Evolutionary conservation across 768 basidiomycete species (phyloP).

Genomic region (Suillus americanus): DNA sequence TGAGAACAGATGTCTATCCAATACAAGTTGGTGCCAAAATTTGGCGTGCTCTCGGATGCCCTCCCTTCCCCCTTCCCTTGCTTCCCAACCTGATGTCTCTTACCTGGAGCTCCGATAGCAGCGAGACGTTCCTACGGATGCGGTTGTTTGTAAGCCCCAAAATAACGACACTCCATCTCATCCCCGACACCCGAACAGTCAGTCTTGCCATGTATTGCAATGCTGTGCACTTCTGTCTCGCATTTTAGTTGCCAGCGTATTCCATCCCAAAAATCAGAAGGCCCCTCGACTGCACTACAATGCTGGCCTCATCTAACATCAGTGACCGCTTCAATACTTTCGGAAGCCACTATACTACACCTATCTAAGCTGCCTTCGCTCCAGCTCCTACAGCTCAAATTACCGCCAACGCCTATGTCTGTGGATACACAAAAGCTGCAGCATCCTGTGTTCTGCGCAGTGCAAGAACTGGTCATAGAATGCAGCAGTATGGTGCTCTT

Average conservation of each 20-base stretch:
- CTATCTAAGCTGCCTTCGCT: not conserved
- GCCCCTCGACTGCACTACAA: not conserved
- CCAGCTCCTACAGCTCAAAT: not conserved
- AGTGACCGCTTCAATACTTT: not conserved
- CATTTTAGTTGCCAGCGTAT: not conserved
- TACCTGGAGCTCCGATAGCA: not conserved
- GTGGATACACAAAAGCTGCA: not conserved
- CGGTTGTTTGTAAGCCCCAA: not conserved
- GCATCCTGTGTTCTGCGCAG: not conserved
- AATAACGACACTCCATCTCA: not conserved
- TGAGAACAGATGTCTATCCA: not conserved
- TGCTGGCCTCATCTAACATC: not conserved
- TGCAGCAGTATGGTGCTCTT: not conserved
- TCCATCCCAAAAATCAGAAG: not conserved
- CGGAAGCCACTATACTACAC: not conserved
- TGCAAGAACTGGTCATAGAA: not conserved
- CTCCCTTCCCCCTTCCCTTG: not conserved
- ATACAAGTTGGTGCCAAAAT: not conserved
- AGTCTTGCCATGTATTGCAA: not conserved
- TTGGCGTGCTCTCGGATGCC: not conserved
- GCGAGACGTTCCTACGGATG: not conserved
- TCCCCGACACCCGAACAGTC: not conserved
- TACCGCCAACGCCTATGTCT: not conserved
- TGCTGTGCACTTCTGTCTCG: not conserved
- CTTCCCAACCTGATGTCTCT: not conserved